A percentile compares a stretch with the other conserved stretches of the same genome.
Conservation (phyloP, 345 rosid genomes). For the Sisymbrium irio region DNA sequence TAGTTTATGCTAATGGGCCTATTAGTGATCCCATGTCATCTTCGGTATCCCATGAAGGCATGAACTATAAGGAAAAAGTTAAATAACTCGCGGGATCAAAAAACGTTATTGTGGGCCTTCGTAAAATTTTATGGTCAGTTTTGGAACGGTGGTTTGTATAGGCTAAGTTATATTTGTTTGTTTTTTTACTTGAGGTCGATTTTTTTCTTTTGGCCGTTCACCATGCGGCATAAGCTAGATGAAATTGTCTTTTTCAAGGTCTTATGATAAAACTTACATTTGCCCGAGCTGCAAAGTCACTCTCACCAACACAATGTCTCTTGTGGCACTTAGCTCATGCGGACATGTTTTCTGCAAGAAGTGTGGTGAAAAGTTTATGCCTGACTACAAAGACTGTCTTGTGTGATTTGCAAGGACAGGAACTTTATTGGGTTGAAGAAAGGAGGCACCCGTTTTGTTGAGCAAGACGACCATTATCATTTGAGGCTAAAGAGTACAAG, state of each 20-base stretch:
- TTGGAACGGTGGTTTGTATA: too few relatives aligned
- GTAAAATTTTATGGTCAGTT: too few relatives aligned
- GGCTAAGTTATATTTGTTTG: too few relatives aligned
- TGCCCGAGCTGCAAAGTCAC: slow-evolving; percentile 98
- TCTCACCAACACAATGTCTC: slow-evolving; percentile 69
- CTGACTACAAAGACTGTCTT: slow-evolving; percentile 71
- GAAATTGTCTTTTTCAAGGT: slow-evolving; percentile 31
- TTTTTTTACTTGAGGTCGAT: too few relatives aligned
- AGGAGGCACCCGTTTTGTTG: slow-evolving; percentile 92
- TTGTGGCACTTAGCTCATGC: slow-evolving; percentile 79
- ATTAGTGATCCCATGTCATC: too few relatives aligned
- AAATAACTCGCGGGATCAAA: too few relatives aligned
- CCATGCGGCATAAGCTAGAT: background rate
- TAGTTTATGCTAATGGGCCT: too few relatives aligned
- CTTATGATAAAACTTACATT: slow-evolving; percentile 64
- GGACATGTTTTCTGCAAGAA: slow-evolving; percentile 98
- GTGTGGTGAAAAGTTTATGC: slow-evolving; percentile 77
- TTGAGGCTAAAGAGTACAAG: slow-evolving; percentile 82
- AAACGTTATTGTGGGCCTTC: too few relatives aligned
- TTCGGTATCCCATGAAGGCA: too few relatives aligned
- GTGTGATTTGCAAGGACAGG: slow-evolving; percentile 73
- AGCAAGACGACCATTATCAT: slow-evolving; percentile 76
- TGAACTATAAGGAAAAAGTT: too few relatives aligned
- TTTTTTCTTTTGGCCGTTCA: too few relatives aligned
- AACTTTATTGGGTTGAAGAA: slow-evolving; percentile 70